phyloP scores from a whole-genome alignment of 139 green algal genomes.

The Closterium sp. region DNA sequence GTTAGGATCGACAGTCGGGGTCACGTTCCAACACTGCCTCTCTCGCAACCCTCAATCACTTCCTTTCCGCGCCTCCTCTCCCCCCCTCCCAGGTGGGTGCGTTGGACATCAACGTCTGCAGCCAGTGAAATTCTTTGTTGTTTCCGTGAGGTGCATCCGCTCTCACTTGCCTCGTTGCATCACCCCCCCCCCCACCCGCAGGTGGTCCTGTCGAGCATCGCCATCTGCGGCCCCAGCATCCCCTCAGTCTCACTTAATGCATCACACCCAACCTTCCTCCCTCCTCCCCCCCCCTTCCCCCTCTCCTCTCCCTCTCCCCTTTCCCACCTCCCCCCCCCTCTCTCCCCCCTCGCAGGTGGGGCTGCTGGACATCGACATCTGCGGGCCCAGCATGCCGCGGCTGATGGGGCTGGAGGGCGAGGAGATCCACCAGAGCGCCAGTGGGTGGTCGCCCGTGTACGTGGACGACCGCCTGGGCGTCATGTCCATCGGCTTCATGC shows the following conservation, averaged over 20 bases:
- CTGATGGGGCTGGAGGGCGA: constrained; percentile 92
- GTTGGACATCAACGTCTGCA: too few species aligned
- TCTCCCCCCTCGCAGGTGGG: constrained; percentile 70
- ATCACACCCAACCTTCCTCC: too few species aligned
- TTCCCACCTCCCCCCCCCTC: neutral
- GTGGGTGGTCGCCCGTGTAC: constrained; percentile 59
- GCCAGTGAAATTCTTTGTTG: too few species aligned
- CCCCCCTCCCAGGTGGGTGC: too few species aligned
- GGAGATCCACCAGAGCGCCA: constrained; percentile 82
- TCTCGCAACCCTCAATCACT: too few species aligned
- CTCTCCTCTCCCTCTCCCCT: too few species aligned
- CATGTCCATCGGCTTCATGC: constrained; percentile 99
- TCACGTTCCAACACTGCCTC: too few species aligned
- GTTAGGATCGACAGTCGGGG: too few species aligned
- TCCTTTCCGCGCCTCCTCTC: too few species aligned
- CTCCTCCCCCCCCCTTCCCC: neutral
- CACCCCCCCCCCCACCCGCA: too few species aligned
- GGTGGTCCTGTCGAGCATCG: constrained; percentile 94
- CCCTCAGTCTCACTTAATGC: constrained; percentile 40
- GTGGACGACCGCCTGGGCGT: constrained; percentile 92
- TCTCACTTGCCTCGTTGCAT: too few species aligned
- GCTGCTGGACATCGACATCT: constrained; percentile 98
- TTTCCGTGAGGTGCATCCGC: too few species aligned
- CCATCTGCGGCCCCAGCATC: constrained; percentile 94
- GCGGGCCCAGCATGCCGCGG: constrained; percentile 87